Evolutionary conservation across 2,329 filamentous ascomycete genomes (phyloP).

Genomic region (Trichophyton schoenleinii): DNA sequence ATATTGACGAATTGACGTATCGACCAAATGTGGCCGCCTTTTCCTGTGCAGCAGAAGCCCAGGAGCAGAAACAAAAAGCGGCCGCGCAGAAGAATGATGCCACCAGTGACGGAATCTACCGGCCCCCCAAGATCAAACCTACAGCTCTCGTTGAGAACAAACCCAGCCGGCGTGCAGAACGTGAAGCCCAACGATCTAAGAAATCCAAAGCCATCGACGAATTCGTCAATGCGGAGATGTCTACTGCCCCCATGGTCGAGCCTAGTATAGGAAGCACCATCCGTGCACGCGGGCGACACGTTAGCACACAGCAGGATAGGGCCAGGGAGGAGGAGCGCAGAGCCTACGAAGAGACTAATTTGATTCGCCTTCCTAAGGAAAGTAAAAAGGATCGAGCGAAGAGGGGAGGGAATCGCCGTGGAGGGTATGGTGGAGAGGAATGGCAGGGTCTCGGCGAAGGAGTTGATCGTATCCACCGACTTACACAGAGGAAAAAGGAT

Average conservation of each 20-base stretch:
- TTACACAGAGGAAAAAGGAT: conserved; percentile 59
- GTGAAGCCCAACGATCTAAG: conserved; percentile 47
- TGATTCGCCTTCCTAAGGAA: conserved; percentile 70
- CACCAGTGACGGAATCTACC: conserved; percentile 59
- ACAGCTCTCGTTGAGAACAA: conserved; percentile 57
- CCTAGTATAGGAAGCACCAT: conserved; percentile 91
- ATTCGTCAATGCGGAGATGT: conserved; percentile 76
- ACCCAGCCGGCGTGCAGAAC: conserved; percentile 47
- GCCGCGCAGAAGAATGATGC: conserved; percentile 19
- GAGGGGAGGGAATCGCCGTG: conserved; percentile 38
- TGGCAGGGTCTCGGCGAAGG: conserved; percentile 78
- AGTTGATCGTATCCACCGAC: conserved; percentile 69
- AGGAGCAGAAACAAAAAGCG: conserved; percentile 11
- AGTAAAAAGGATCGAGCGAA: conserved; percentile 75
- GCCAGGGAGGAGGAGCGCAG: conserved; percentile 64
- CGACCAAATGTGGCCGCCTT: conserved; percentile 46
- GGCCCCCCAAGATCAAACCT: conserved; percentile 75
- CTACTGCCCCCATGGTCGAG: conserved; percentile 64
- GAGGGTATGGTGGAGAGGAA: conserved; percentile 80
- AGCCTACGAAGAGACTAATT: conserved; percentile 86
- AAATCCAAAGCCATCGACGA: conserved; percentile 84
- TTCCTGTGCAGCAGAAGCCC: conserved; percentile 28
- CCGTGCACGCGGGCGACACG: conserved; percentile 60
- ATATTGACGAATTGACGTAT: conserved; percentile 49
- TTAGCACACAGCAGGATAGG: conserved; percentile 64